Base-by-base conservation (phyloP, 305 asterid genomes). In the Coffea humblotiana region DNA sequence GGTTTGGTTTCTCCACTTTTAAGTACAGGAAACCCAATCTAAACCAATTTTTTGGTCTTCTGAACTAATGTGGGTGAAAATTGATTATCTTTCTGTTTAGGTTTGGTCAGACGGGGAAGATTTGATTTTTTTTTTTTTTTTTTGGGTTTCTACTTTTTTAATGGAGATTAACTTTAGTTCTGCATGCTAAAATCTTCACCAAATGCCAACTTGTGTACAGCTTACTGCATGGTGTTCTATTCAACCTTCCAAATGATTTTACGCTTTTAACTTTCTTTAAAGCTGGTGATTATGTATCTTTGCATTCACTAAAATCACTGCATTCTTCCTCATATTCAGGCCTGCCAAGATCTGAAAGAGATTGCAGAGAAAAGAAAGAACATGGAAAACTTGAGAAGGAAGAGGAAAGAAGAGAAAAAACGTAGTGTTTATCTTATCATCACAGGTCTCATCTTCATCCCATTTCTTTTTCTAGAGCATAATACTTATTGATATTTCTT, bases 381-480 rank as follows among this genome's bases (percentile, higher is more conserved):
- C 76, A 70, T 86, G 9, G 92, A 89, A 75, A 84, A 82, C 84
- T 82, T 90, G 86, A 89, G 88, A 87, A 88, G 93, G 87, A 94
- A 93, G 93, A 92, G 97, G 77, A 92, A 88, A 88, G 97, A 96
- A 75, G 89, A 85, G 89, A 96, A 96, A 86, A 96, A 90, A 89
- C 95, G 98, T 96, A 93, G 3, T 29, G 11, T 68, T 75, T 25
- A 52, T 65, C 72, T 68, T 23, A 37, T 83, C 18, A 43, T 27
- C 5, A 18, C 77, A n/a, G 25, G 58, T 43, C 27, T 49, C 25
- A 15, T 74, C 58, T 14, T 29, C 49, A 1, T 18, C n/a, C 23
- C 6, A 63, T 45, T 65, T 4, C 14, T 75, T 19, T 58, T 65
- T 77, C 65, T 64, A 10, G 35, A 49, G n/a, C 14, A 15, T 12